These are phyloP conservation scores for Mortierella sp. DNA, from an alignment of 371 early-diverging fungal species.

Conservation along the genomic window DNA sequence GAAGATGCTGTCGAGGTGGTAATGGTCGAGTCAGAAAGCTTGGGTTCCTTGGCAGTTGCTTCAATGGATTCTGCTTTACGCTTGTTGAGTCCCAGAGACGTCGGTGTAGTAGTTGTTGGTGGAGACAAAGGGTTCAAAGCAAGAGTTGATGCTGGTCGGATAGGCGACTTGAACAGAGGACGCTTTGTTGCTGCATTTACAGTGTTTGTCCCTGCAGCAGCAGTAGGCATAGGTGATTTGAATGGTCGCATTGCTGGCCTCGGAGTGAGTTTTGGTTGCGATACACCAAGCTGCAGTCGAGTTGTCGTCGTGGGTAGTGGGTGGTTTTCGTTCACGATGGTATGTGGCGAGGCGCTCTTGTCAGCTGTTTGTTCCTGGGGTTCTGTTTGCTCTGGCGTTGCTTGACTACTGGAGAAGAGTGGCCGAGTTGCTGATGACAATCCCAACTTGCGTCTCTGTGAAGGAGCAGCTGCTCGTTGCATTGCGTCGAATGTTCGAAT, in stretches of 20 bases:
- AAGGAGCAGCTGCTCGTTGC: slow-evolving; percentile 32
- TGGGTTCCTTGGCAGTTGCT: background rate
- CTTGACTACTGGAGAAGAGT: background rate
- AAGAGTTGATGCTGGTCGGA: background rate
- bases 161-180: slow-evolving; percentile 16
- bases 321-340: background rate
- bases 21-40: background rate
- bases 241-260: slow-evolving; percentile 12
- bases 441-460: slow-evolving; percentile 19
- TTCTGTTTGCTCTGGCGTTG: background rate
- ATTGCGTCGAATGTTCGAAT: slow-evolving; percentile 10
- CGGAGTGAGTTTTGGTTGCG: background rate
- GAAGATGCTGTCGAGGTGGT: background rate
- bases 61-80: slow-evolving; percentile 9
- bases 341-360: background rate
- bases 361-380: background rate
- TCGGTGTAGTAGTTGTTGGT: background rate
- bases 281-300: background rate
- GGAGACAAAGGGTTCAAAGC: background rate
- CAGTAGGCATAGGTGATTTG: slow-evolving; percentile 11
- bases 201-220: background rate
- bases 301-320: background rate
- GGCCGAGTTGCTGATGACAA: background rate
- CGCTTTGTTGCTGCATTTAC: background rate
- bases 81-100: slow-evolving; percentile 2